These are phyloP conservation scores for Kurtzmaniella cleridarum DNA, from an alignment of 805 yeast genomes.

Conservation along the genomic window DNA sequence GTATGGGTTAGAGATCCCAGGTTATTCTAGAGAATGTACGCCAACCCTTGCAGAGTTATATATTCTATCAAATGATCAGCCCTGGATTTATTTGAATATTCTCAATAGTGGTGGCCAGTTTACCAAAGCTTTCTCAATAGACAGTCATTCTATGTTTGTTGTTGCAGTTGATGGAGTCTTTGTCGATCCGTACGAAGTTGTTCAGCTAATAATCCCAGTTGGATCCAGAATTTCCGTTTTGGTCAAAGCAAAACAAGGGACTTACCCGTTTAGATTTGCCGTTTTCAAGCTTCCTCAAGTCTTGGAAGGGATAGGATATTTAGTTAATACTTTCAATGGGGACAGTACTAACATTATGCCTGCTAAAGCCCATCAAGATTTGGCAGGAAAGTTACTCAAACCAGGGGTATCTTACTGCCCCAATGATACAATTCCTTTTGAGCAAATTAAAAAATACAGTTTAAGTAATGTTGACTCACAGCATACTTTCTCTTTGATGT, in stretches of 20 bases:
- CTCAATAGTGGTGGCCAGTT: constrained; percentile 31
- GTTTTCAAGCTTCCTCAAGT: constrained; percentile 23
- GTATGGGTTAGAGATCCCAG: constrained; percentile 18
- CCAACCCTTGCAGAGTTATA: constrained; percentile 14
- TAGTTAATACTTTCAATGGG: constrained; percentile 6
- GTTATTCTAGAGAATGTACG: constrained; percentile 16
- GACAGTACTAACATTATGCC: constrained; percentile 11
- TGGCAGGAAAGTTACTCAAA: constrained; percentile 15
- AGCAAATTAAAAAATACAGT: constrained; percentile 6
- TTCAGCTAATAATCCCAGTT: constrained; percentile 25
- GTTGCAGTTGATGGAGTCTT: constrained; percentile 30
- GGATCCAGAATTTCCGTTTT: constrained; percentile 25
- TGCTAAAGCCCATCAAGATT: constrained; percentile 11
- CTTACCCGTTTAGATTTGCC: constrained; percentile 23
- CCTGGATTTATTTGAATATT: constrained; percentile 22
- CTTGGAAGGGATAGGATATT: constrained; percentile 20
- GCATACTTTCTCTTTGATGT: constrained; percentile 22
- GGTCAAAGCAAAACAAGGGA: constrained; percentile 16
- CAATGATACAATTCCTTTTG: constrained; percentile 15
- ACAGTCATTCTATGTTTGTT: constrained; percentile 23
- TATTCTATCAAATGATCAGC: constrained; percentile 14
- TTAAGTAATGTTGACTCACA: constrained; percentile 13
- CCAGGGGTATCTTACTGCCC: constrained; percentile 10
- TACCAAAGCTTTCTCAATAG: constrained; percentile 27
- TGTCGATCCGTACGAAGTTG: constrained; percentile 17